Conservation (phyloP, 139 green algal genomes). For the Chlamydomonas incerta region DNA sequence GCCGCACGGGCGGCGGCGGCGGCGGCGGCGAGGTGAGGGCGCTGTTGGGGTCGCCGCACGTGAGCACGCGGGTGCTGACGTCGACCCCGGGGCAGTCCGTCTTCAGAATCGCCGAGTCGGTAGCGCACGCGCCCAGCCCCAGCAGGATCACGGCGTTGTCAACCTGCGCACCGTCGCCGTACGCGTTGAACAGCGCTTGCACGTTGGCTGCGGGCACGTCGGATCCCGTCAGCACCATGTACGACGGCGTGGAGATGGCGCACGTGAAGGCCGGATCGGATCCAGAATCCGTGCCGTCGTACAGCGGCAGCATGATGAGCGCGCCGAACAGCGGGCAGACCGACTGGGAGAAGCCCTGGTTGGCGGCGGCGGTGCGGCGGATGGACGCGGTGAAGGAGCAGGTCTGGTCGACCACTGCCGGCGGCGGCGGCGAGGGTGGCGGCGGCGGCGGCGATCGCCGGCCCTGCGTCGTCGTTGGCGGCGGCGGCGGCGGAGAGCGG, state of each 20-base stretch:
- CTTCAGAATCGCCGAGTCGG: not conserved
- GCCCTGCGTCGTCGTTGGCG: no score
- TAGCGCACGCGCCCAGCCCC: not conserved
- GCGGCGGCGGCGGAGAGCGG: not conserved
- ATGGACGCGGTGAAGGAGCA: slow-evolving; percentile 1
- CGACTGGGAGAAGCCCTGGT: not conserved
- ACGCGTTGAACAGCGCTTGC: not conserved
- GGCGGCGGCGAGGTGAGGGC: not conserved
- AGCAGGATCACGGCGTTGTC: not conserved
- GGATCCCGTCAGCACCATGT: not conserved
- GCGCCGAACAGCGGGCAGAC: not conserved
- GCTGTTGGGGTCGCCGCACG: not conserved
- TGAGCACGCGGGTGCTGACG: not conserved
- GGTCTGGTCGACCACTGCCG: not conserved
- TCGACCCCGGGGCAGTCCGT: not conserved
- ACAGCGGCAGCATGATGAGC: slow-evolving; percentile 6
- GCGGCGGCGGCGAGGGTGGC: not conserved
- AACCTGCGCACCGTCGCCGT: not conserved
- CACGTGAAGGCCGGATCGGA: not conserved
- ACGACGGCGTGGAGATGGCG: not conserved
- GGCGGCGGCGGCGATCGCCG: not conserved
- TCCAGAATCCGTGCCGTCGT: not conserved
- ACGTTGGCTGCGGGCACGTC: no score
- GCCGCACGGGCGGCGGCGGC: not conserved
- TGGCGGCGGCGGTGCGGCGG: not conserved